Evolutionary conservation across 805 yeast genomes (phyloP), one percentile per base, ranked within the genome.

Genomic region (Saturnispora silvae): DNA sequence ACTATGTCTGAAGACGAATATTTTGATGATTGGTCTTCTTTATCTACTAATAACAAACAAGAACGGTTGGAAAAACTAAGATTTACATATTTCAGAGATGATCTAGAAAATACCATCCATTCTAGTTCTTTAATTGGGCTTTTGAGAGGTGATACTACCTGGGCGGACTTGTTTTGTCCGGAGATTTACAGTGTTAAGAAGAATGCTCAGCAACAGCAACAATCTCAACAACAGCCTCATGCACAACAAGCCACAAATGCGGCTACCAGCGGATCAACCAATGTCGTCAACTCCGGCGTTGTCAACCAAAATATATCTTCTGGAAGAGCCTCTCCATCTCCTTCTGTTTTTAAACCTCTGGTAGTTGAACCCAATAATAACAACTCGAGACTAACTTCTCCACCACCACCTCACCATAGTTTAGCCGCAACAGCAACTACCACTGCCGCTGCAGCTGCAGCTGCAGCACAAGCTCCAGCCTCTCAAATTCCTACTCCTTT

Each of bases 61-160:
- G 45, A 43, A 16, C 51, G 47, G 34, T 38, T 53, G 32, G 75
- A 70, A 40, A 74, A 73, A 43, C 77, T 75, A 54, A 65, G 97
- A 45, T 89, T 83, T 62, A 85, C 97, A 0, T 89, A 89, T 53
- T 89, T 92, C 59, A 68, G 97, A 46, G 95, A 86, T 45, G 94
- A 85, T 50, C 58, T 89, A 46, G 81, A 79, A 13, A 75, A 85
- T n/a, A 87, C 97, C 0, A 74, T 87, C 18, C 96, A 87, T 57
- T 75, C 96, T 0, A 85, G 95, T 2, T 78, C 83, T 4, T 78
- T 87, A 19, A 79, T 94, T 3, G 96, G 96, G 0, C 62, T 87
- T 17, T 52, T 81, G 25, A 78, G 75, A 48, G 57, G 51, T 3
- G 73, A 75, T 1, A 61, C 68, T 3, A 37, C 40, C 3, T 78